Conservation (phyloP, 345 rosid species). For the Toxicodendron radicans region DNA sequence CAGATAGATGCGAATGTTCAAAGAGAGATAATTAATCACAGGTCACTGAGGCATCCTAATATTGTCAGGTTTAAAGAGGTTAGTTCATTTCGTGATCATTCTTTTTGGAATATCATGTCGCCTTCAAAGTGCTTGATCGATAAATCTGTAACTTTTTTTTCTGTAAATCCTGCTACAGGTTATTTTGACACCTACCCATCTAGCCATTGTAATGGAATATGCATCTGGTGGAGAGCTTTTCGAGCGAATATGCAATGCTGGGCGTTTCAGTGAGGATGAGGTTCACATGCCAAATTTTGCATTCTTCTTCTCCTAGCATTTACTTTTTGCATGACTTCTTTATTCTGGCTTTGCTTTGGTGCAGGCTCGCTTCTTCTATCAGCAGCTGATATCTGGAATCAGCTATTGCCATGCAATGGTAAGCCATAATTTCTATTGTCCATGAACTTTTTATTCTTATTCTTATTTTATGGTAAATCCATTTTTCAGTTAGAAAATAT, state of each 20-base stretch:
- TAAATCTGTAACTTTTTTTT: not conserved
- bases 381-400: constrained; percentile 94
- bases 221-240: constrained; percentile 96
- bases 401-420: constrained; percentile 98
- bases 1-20: constrained; percentile 97
- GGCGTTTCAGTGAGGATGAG: constrained; percentile 93
- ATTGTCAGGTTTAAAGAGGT: constrained; percentile 97
- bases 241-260: constrained; percentile 80
- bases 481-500: constrained; percentile 1
- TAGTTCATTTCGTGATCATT: not conserved
- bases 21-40: constrained; percentile 91
- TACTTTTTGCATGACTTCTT: constrained; percentile 5
- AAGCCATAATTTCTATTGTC: constrained; percentile 8
- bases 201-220: constrained; percentile 96
- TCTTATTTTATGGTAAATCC: constrained; percentile 24
- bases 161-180: constrained; percentile 41
- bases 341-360: constrained; percentile 8
- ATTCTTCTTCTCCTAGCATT: not conserved
- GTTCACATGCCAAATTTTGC: constrained; percentile 28
- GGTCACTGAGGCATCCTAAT: constrained; percentile 93
- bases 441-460: not conserved
- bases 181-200: constrained; percentile 87
- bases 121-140: not conserved
- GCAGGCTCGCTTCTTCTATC: constrained; percentile 97
- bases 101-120: not conserved